Evolutionary conservation across 2,329 filamentous ascomycete genomes (phyloP), one percentile per base, ranked within the genome.

Genomic region (Trichoderma lentiforme): DNA sequence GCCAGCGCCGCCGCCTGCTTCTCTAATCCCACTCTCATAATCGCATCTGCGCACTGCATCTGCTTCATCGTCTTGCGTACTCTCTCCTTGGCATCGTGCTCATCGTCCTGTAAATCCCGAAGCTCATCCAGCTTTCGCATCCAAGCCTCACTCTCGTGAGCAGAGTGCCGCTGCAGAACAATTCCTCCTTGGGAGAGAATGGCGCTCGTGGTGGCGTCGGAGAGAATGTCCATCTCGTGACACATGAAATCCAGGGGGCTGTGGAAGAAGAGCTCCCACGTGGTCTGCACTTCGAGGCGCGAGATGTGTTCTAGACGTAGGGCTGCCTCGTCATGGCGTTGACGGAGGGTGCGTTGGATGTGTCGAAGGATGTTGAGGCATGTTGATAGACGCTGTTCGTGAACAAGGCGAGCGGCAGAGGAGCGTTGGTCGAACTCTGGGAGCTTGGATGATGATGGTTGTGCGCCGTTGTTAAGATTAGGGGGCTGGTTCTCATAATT

Each of bases 181-280:
- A 30, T n/a, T 11, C 24, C 28, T n/a, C 36, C 65, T 8, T 32
- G 56, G 0, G 36, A 24, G 12, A 68, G 12, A 8, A 60, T 30
- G 7, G 26, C 26, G 34, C 12, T 26, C 2, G 53, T 26, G 1
- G 36, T 12, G 14, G 56, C 8, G 28, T 58, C 26, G 34, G 36
- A 18, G 26, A 68, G 56, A 6, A 61, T 56, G 21, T 53, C 65
- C 66, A 70, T 57, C n/a, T 72, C 43, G 6, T 57, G 56, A 21
- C 39, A 53, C 28, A 70, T 34, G 12, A 63, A 72, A 7, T 70
- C 43, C 2, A 39, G 39, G 26, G 71, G 71, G 26, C 66, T 72
- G 3, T 60, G 67, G 36, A 56, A 39, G 61, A 71, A 71, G 43
- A 68, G 60, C 7, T 66, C 47, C 71, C 71, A 72, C 1, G 47